phyloP scores from a whole-genome alignment of 1,284 basidiomycete genomes.

The Cerioporus squamosus region DNA sequence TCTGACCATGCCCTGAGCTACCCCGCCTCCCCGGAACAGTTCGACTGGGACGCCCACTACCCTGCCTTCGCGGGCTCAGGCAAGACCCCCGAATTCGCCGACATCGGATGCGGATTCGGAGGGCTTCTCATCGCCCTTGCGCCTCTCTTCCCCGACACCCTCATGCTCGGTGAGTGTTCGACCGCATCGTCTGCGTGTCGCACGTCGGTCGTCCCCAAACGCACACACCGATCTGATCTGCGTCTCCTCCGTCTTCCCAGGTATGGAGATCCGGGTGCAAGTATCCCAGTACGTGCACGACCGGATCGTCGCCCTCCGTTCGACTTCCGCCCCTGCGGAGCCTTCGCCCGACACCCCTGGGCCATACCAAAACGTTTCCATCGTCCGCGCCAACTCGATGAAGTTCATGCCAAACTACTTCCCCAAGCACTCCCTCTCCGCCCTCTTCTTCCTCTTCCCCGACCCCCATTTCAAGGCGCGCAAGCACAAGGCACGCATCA shows the following conservation, averaged over 20 bases:
- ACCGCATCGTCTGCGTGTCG: background rate
- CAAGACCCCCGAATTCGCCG: conserved; percentile 90
- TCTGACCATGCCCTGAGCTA: conserved; percentile 94
- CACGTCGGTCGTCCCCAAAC: no score
- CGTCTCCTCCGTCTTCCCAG: conserved; percentile 43
- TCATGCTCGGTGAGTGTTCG: conserved; percentile 85
- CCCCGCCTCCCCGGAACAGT: conserved; percentile 76
- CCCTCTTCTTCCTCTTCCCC: conserved; percentile 98
- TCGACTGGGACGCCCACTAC: conserved; percentile 90
- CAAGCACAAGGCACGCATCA: conserved; percentile 99
- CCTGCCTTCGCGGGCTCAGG: conserved; percentile 66
- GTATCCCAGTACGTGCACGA: conserved; percentile 97
- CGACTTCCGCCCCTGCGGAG: conserved; percentile 51
- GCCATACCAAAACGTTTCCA: conserved; percentile 90
- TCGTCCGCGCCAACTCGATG: conserved; percentile 97
- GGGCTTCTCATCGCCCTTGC: conserved; percentile 92
- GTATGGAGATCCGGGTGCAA: conserved; percentile 96
- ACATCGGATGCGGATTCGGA: conserved; percentile 98
- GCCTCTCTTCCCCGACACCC: conserved; percentile 87
- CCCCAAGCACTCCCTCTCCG: conserved; percentile 84
- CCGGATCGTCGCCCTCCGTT: conserved; percentile 87
- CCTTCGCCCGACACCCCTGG: conserved; percentile 39
- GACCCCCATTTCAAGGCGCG: conserved; percentile 99
- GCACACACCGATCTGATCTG: conserved; percentile 11
- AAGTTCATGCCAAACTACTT: conserved; percentile 99